Base-by-base conservation (phyloP, 192 early-diverging fungal genomes). In the Dimargaris cristalligena region DNA sequence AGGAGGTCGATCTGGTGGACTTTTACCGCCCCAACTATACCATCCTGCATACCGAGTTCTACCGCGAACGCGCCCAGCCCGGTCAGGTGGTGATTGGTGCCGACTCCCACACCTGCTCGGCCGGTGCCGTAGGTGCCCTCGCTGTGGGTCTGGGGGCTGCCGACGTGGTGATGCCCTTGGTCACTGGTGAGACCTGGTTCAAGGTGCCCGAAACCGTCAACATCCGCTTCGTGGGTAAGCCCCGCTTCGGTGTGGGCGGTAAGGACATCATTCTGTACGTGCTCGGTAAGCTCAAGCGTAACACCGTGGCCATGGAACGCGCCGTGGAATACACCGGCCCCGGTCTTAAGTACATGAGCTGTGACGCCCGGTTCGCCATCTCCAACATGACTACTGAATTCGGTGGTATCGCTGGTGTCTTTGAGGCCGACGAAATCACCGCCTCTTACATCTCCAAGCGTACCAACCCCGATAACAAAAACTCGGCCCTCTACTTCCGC, bases 341-440 rank as follows among this genome's bases (percentile, higher is more conserved):
- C 29, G 85, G 84, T 18, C 63, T 87, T 34, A 78, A 86, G 69
- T 77, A 89, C 73, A 76, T 87, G 72, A 82, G 82, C 57, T 87
- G 85, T 70, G 85, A 89, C 69, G 85, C 83, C 31, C 78, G 87
- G 48, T 86, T 89, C 63, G 84, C 85, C 26, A 78, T 85, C 63
- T 73, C 85, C 65, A 86, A 86, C 75, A 89, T 89, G 85, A 77
- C 82, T 62, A 88, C 86, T 57, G 86, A 88, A 69, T 88, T 88
- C 78, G 86, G 86, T 59, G 86, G 81, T 56, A 88, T 88, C 70
- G 86, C 86, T 51, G 86, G 86, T 48, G 86, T 88, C 60, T 89
- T 80, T 68, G 84, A 80, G 68, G 79, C 78, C 33, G 82, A 87
- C 59, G 78, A 82, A 74, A 75, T 75, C 61, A 89, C 83, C 16